A percentile compares a stretch with the other conserved stretches of the same genome.
Evolutionary conservation across 2,329 filamentous ascomycete genomes (phyloP).

Genomic region (Chrysosphaeria jannelii): DNA sequence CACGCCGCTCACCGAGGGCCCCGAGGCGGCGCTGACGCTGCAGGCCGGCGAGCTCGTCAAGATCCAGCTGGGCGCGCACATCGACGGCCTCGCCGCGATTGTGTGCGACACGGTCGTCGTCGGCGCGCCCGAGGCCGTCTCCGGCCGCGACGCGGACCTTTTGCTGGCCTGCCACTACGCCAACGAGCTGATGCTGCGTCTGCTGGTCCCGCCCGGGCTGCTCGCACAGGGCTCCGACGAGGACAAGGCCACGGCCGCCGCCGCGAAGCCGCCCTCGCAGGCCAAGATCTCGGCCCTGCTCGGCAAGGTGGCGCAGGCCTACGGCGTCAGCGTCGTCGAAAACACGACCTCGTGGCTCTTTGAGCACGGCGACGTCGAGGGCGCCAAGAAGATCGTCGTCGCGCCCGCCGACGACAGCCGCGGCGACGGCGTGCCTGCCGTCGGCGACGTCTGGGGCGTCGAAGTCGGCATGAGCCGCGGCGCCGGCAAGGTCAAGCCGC

Average conservation of each 20-base stretch:
- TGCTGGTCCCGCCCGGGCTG: slow-evolving; percentile 77
- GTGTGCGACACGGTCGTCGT: slow-evolving; percentile 80
- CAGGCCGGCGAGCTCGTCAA: slow-evolving; percentile 75
- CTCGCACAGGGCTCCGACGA: slow-evolving; percentile 63
- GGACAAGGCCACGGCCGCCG: slow-evolving; percentile 74
- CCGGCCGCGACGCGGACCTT: slow-evolving; percentile 58
- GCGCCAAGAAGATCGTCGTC: slow-evolving; percentile 90
- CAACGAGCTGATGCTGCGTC: slow-evolving; percentile 73
- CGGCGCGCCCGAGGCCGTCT: slow-evolving; percentile 28
- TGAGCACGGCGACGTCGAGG: slow-evolving; percentile 90
- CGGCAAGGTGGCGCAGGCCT: slow-evolving; percentile 74
- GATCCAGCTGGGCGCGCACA: slow-evolving; percentile 97
- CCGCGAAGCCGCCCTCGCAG: slow-evolving; percentile 60
- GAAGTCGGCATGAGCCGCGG: slow-evolving; percentile 82
- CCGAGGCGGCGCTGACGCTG: slow-evolving; percentile 52
- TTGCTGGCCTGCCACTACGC: slow-evolving; percentile 78
- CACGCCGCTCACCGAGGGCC: slow-evolving; percentile 69
- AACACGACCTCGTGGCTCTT: slow-evolving; percentile 96
- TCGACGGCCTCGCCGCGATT: slow-evolving; percentile 82
- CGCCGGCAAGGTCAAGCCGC: slow-evolving; percentile 77
- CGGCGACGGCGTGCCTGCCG: slow-evolving; percentile 65
- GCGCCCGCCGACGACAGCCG: slow-evolving; percentile 68
- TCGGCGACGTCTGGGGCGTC: slow-evolving; percentile 91
- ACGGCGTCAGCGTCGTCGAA: slow-evolving; percentile 80
- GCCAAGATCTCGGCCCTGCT: slow-evolving; percentile 61